These are phyloP conservation scores for Penicillium sp. DNA, from an alignment of 2,329 filamentous ascomycete species.

Conservation along the genomic window DNA sequence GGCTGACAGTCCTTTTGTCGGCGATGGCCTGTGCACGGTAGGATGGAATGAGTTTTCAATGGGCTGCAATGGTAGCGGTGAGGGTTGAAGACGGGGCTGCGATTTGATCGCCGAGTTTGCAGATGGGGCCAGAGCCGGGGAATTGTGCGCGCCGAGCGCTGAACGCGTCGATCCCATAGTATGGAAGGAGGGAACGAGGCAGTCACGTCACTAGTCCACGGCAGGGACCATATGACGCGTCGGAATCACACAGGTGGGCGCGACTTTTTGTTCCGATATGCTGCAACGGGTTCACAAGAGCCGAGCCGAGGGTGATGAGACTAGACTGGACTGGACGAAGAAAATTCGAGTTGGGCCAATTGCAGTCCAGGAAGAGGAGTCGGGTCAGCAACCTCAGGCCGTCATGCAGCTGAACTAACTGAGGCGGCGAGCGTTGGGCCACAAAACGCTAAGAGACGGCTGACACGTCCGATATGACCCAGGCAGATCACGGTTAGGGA, in stretches of 20 bases:
- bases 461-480: conserved; percentile 15
- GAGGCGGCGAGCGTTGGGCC: conserved; percentile 25
- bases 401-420: conserved; percentile 21
- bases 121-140: conserved; percentile 53
- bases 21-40: conserved; percentile 59
- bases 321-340: conserved; percentile 8
- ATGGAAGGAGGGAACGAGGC: conserved; percentile 10
- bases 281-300: conserved; percentile 12
- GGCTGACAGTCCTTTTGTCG: conserved; percentile 61
- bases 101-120: conserved; percentile 33
- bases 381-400: conserved; percentile 20
- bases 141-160: conserved; percentile 56
- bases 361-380: conserved; percentile 8
- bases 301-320: conserved; percentile 15
- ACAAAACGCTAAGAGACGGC: conserved; percentile 26
- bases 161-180: conserved; percentile 42
- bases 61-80: conserved; percentile 50
- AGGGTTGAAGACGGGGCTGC: conserved; percentile 50
- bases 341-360: conserved; percentile 19
- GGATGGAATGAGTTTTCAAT: conserved; percentile 57
- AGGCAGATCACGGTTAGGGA: conserved; percentile 15
- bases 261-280: conserved; percentile 2
- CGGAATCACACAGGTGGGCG: conserved; percentile 14
- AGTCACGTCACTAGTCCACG: conserved; percentile 16
- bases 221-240: conserved; percentile 30